These are phyloP conservation scores for Agaricus sinodeliciosus DNA, from an alignment of 768 basidiomycete species.

Conservation along the genomic window DNA sequence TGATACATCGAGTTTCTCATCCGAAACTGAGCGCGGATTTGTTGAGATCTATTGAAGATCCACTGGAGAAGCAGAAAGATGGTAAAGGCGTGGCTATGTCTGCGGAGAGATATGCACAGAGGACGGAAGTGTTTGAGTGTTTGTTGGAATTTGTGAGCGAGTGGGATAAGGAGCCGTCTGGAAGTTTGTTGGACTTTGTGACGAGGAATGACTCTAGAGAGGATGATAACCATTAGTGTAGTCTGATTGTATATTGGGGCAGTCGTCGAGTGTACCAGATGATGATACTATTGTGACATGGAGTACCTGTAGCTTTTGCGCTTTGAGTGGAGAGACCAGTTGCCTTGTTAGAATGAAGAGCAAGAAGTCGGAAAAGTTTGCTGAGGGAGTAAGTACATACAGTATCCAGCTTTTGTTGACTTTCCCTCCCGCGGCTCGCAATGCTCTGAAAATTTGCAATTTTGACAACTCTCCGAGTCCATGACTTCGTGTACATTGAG, in stretches of 20 bases:
- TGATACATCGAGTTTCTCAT: background rate
- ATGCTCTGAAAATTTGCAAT: no score
- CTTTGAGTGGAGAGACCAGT: no score
- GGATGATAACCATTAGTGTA: background rate
- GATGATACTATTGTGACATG: background rate
- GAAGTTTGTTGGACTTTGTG: constrained; percentile 58
- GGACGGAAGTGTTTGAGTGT: constrained; percentile 64
- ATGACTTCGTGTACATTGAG: no score
- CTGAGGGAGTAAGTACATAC: no score
- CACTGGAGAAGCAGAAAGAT: constrained; percentile 15
- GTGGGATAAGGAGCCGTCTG: constrained; percentile 60
- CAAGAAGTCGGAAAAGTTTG: no score
- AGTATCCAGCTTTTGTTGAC: no score
- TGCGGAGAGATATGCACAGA: constrained; percentile 49
- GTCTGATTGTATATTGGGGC: background rate
- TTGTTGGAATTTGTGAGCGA: constrained; percentile 58
- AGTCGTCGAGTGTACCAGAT: no score
- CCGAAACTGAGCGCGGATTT: constrained; percentile 15
- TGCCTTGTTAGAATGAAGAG: no score
- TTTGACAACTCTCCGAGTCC: no score
- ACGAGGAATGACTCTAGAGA: constrained; percentile 27
- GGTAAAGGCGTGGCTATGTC: constrained; percentile 22
- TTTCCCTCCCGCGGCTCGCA: no score
- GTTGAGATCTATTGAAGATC: constrained; percentile 23
- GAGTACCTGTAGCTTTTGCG: no score